phyloP scores from a whole-genome alignment of 257 asterid genomes.

The Echium plantagineum region DNA sequence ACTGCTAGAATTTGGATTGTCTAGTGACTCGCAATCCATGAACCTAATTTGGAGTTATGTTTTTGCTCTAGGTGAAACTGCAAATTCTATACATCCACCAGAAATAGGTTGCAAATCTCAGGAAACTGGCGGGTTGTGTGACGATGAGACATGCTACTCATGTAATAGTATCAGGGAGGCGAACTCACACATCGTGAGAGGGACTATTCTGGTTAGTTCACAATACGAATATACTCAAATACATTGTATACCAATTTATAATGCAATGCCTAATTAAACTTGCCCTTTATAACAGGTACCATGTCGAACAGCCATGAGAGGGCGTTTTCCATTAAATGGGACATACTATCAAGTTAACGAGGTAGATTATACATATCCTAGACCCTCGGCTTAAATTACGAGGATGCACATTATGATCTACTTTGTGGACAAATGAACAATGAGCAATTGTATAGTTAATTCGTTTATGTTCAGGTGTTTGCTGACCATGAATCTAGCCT shows the following conservation, averaged over 20 bases:
- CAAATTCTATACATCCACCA: conserved; percentile 74
- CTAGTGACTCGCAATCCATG: not conserved
- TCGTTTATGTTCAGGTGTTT: conserved; percentile 23
- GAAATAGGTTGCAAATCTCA: conserved; percentile 40
- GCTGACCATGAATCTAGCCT: conserved; percentile 28
- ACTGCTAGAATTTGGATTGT: not conserved
- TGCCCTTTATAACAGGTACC: conserved; percentile 54
- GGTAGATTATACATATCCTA: conserved; percentile 33
- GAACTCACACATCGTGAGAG: conserved; percentile 71
- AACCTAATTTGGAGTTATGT: not conserved
- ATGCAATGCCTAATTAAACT: conserved; percentile 12
- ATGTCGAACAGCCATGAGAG: conserved; percentile 98
- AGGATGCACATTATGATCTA: not conserved
- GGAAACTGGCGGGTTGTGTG: conserved; percentile 54
- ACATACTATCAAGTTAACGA: conserved; percentile 97
- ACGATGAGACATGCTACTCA: conserved; percentile 61
- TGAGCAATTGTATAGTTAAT: conserved; percentile 1
- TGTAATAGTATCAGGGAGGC: conserved; percentile 92
- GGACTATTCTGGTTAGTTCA: conserved; percentile 77
- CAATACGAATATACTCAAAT: not conserved
- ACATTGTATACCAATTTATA: not conserved
- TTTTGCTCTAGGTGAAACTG: conserved; percentile 63
- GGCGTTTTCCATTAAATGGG: conserved; percentile 97
- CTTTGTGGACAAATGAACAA: not conserved
- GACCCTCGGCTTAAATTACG: not conserved